Evolutionary conservation across 257 asterid species (phyloP).

Genomic region (Agastache rugosa): DNA sequence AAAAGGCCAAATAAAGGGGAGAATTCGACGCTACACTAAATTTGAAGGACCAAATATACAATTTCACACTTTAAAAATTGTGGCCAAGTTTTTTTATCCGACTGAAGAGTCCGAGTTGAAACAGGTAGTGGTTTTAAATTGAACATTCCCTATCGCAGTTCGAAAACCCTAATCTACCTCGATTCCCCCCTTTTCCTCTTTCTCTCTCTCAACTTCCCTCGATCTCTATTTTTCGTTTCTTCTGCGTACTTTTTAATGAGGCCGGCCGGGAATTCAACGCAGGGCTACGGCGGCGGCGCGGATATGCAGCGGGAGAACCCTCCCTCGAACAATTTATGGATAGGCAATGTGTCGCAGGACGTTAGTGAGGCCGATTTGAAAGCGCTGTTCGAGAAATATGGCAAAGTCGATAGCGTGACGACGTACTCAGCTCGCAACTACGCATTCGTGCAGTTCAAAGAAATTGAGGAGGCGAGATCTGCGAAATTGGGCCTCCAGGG

Average conservation of each 20-base stretch:
- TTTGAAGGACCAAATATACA: conserved; percentile 6
- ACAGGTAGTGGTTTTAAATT: conserved; percentile 20
- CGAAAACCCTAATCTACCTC: conserved; percentile 38
- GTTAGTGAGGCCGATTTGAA: conserved; percentile 72
- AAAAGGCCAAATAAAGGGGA: background rate
- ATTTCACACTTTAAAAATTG: background rate
- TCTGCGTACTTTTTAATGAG: conserved; percentile 28
- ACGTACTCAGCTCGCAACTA: conserved; percentile 75
- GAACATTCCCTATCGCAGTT: conserved; percentile 10
- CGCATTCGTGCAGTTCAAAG: conserved; percentile 74
- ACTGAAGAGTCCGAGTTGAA: background rate
- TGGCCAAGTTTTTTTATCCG: background rate
- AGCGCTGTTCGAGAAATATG: conserved; percentile 62
- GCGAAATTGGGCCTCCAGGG: conserved; percentile 85
- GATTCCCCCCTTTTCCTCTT: background rate
- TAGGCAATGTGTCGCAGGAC: conserved; percentile 73
- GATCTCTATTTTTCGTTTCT: background rate
- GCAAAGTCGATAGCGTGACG: conserved; percentile 72
- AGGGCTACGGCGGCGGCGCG: conserved; percentile 40
- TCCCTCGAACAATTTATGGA: conserved; percentile 86
- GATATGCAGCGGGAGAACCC: conserved; percentile 52
- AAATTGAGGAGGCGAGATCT: conserved; percentile 65
- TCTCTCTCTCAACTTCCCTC: conserved; percentile 13
- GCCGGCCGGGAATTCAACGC: conserved; percentile 30
- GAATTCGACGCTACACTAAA: background rate